Conservation (phyloP, 768 basidiomycete genomes). For the Ramaria sp. region DNA sequence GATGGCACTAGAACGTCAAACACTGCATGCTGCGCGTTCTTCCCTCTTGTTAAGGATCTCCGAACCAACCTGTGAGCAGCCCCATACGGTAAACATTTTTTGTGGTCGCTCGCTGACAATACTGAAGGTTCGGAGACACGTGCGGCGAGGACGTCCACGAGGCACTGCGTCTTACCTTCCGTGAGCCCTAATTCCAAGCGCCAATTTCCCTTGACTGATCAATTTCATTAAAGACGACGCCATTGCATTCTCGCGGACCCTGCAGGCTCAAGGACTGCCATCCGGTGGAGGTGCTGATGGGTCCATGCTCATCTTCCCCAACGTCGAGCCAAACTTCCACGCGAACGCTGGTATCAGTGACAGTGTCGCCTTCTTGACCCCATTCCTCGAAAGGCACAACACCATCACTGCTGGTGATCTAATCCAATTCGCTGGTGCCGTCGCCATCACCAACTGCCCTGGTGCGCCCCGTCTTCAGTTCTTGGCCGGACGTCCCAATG, state of each 20-base stretch:
- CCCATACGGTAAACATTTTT: background rate
- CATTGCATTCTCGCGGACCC: constrained; percentile 2
- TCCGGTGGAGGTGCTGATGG: constrained; percentile 20
- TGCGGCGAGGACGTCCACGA: constrained; percentile 23
- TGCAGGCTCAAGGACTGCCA: background rate
- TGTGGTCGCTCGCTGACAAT: background rate
- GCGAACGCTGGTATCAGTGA: constrained; percentile 20
- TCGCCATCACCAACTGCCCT: constrained; percentile 15
- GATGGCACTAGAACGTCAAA: constrained; percentile 1
- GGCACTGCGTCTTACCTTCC: constrained; percentile 19
- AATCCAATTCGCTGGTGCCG: constrained; percentile 16
- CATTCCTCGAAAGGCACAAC: constrained; percentile 11
- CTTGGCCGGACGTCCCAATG: constrained; percentile 11
- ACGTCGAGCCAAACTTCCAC: constrained; percentile 15
- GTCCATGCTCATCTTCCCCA: constrained; percentile 15
- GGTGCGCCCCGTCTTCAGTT: constrained; percentile 17
- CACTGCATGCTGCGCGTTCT: constrained; percentile 6
- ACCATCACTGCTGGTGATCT: constrained; percentile 13
- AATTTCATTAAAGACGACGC: constrained; percentile 1
- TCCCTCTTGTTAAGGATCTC: constrained; percentile 7
- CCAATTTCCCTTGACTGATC: background rate
- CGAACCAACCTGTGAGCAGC: constrained; percentile 5
- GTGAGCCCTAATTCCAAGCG: background rate
- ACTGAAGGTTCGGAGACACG: constrained; percentile 13
- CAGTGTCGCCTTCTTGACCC: constrained; percentile 14